Conservation (phyloP, 176 grass and related monocot species). For the Hsuehochloa calcarea region DNA sequence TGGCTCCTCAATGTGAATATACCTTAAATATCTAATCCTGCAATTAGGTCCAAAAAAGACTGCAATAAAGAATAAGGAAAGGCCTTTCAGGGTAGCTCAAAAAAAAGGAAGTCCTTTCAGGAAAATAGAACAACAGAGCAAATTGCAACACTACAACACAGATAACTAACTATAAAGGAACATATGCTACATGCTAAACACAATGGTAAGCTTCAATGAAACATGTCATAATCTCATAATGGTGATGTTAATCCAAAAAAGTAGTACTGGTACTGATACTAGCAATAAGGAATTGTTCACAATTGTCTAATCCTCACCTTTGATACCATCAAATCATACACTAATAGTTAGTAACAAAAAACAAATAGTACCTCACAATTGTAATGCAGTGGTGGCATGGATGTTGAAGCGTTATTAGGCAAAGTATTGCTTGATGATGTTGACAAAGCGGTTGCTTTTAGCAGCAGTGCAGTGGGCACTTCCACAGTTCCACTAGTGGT, state of each 20-base stretch:
- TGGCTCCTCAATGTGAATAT: neutral
- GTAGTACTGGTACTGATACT: neutral
- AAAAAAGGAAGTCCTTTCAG: neutral
- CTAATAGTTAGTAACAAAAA: too few species aligned
- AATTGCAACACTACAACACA: neutral
- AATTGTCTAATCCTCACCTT: too few species aligned
- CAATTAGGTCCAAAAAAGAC: neutral
- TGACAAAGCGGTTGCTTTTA: too few species aligned
- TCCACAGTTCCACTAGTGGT: too few species aligned
- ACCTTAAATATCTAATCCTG: neutral
- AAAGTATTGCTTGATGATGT: too few species aligned
- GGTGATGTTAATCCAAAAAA: neutral
- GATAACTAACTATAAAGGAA: neutral
- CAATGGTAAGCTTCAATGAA: neutral
- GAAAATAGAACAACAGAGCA: neutral
- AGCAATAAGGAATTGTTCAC: neutral
- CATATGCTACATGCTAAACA: neutral
- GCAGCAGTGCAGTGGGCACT: too few species aligned
- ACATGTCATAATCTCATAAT: neutral
- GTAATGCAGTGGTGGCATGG: too few species aligned
- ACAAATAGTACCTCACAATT: too few species aligned
- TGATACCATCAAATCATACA: too few species aligned
- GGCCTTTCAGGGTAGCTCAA: neutral
- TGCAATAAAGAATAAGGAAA: too few species aligned
- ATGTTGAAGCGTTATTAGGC: too few species aligned